phyloP scores from a whole-genome alignment of 176 grass and related monocot genomes.

The Oryza australiensis region DNA sequence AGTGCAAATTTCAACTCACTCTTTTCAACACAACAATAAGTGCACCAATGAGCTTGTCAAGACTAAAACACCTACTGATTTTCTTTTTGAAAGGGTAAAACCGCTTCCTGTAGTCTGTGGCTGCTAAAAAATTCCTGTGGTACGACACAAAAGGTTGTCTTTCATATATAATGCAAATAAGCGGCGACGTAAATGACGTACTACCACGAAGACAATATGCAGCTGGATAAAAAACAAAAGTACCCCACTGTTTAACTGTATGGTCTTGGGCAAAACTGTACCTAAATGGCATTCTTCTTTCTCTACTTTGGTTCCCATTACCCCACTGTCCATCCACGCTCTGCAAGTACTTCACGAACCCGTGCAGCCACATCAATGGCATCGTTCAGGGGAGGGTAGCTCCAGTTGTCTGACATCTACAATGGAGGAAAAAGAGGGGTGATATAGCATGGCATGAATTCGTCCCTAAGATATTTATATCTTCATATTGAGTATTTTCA shows the following conservation, averaged over 20 bases:
- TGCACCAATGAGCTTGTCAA: neutral
- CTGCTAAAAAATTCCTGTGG: neutral
- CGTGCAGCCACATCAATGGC: conserved; percentile 53
- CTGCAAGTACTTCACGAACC: conserved; percentile 56
- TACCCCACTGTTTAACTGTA: neutral
- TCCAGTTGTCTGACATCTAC: conserved; percentile 85
- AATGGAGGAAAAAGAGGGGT: conserved; percentile 2
- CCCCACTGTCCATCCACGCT: conserved; percentile 70
- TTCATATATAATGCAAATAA: neutral
- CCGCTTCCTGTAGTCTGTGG: neutral
- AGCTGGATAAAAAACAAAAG: neutral
- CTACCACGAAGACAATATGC: neutral
- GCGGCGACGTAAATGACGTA: neutral
- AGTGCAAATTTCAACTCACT: neutral
- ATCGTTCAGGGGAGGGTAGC: conserved; percentile 87
- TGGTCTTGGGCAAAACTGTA: neutral
- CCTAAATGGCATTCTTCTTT: neutral
- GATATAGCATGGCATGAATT: conserved; percentile 17
- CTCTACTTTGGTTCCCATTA: conserved; percentile 16
- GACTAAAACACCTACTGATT: neutral
- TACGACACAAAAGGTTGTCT: neutral
- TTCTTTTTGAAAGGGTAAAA: neutral
- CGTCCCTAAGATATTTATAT: neutral
- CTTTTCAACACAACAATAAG: conserved; percentile 8
- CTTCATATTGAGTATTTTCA: neutral